Base-by-base conservation (phyloP, 208 protist species). In the Wallacemonas sp. region DNA sequence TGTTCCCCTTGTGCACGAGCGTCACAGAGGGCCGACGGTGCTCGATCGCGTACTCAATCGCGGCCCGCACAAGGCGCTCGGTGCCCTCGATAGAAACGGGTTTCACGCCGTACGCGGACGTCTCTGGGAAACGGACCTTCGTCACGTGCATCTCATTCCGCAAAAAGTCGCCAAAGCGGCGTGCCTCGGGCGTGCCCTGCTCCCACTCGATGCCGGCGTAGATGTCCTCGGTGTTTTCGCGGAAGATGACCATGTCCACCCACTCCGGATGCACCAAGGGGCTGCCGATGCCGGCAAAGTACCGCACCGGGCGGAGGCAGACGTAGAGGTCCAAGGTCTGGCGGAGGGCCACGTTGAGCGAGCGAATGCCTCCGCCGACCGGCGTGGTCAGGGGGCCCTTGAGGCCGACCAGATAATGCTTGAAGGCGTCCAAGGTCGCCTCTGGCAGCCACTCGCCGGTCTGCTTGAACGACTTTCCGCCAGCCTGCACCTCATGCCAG, bases 191-290 rank as follows among this genome's bases (percentile, higher is more conserved):
- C 1, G 79, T 72, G 41, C 79, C 79, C 45, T 74, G 54, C 0
- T 65, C 65, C 71, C 75, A 85, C 65, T 85, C 79, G 28, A 85
- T 81, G 42, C 79, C 79, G 3, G 67, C 70, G 72, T 85, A 85
- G 42, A 85, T 81, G 66, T 85, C 79, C 57, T 85, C 79, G 2
- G 79, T 85, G 68, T 85, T 85, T 54, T 85, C 79, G 49, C 79
- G 70, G 68, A 85, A 85, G 11, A 85, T 76, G 12, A 74, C 67
- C 79, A 85, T 85, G 72, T 85, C 75, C 23, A 85, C 79, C 62
- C 61, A 71, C 72, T 85, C 75, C 36, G 79, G 79, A 39, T 85
- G 75, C 12, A 46, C 44, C 28, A 85, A 59, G 0, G 79, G 79
- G 12, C 71, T 74, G 54, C 70, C 70, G 7, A 85, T 68, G 44